Evolutionary conservation across 2,329 filamentous ascomycete species (phyloP).

Genomic region (Helotiales sp.): DNA sequence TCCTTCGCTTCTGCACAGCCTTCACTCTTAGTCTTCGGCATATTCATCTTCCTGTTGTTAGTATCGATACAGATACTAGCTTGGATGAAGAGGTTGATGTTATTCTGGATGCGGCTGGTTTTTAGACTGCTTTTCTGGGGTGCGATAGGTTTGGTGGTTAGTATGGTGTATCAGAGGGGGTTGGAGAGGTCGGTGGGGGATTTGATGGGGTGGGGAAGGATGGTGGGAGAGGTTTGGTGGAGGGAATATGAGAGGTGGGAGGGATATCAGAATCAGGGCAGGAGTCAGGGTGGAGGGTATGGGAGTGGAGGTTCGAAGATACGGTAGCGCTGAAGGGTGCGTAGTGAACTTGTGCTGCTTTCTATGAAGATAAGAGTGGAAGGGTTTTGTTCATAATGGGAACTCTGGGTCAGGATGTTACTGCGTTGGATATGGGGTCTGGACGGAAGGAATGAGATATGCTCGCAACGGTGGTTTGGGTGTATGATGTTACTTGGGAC

Average conservation of each 20-base stretch:
- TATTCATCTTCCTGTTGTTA: constrained; percentile 62
- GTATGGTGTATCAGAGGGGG: constrained; percentile 65
- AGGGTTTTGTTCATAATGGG: too few relatives aligned
- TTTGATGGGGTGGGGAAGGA: constrained; percentile 47
- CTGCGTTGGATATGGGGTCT: too few relatives aligned
- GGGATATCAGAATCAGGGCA: constrained; percentile 37
- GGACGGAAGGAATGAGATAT: too few relatives aligned
- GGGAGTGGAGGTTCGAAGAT: constrained; percentile 24
- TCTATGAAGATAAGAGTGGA: neutral
- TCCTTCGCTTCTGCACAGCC: constrained; percentile 25
- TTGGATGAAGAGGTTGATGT: constrained; percentile 69
- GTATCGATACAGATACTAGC: constrained; percentile 64
- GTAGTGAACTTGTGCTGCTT: constrained; percentile 3
- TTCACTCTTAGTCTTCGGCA: constrained; percentile 47
- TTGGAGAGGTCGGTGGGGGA: constrained; percentile 65
- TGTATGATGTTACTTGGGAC: neutral
- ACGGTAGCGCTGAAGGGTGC: constrained; percentile 20
- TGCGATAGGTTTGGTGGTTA: constrained; percentile 50
- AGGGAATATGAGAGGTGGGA: constrained; percentile 59
- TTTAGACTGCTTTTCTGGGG: constrained; percentile 66
- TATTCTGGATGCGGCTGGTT: constrained; percentile 74
- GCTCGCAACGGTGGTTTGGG: too few relatives aligned
- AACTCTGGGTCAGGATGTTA: too few relatives aligned
- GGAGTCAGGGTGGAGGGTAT: constrained; percentile 3
- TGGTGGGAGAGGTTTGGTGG: constrained; percentile 55